Conservation (phyloP, 164 flowering plant genomes). For the Tinospora cordifolia region DNA sequence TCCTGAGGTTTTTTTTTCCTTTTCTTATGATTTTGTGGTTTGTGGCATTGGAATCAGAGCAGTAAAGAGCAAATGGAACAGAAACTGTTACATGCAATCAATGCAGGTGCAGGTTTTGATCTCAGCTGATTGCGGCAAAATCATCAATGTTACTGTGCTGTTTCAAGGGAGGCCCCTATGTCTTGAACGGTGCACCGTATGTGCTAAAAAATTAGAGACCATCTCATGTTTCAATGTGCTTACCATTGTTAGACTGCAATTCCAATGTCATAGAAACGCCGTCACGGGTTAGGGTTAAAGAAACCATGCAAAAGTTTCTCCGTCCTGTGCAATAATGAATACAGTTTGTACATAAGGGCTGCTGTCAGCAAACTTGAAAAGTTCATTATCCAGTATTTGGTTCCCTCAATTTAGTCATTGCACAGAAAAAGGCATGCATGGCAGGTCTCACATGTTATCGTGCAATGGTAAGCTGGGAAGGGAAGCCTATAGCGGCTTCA, state of each 20-base stretch:
- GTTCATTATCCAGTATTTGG: no score
- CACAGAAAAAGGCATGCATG: no score
- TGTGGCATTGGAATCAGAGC: slow-evolving; percentile 20
- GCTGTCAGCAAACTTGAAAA: not conserved
- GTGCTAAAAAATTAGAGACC: not conserved
- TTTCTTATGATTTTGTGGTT: not conserved
- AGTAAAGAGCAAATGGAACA: slow-evolving; percentile 86
- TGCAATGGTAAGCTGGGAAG: no score
- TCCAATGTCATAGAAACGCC: no score
- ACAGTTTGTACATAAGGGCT: not conserved
- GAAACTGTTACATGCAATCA: slow-evolving; percentile 78
- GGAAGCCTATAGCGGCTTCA: no score
- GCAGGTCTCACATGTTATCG: no score
- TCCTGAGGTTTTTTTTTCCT: not conserved
- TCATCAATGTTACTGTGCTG: not conserved
- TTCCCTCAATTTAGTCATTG: no score
- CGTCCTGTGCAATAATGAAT: not conserved
- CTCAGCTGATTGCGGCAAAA: slow-evolving; percentile 42
- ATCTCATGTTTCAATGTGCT: not conserved
- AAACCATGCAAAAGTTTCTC: not conserved
- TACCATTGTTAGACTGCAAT: no score
- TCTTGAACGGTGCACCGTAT: not conserved
- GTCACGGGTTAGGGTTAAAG: no score
- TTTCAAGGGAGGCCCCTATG: not conserved
- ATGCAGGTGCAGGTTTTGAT: slow-evolving; percentile 94